Conservation (phyloP, 768 basidiomycete species). For the Boletus rufocinnamomeus region DNA sequence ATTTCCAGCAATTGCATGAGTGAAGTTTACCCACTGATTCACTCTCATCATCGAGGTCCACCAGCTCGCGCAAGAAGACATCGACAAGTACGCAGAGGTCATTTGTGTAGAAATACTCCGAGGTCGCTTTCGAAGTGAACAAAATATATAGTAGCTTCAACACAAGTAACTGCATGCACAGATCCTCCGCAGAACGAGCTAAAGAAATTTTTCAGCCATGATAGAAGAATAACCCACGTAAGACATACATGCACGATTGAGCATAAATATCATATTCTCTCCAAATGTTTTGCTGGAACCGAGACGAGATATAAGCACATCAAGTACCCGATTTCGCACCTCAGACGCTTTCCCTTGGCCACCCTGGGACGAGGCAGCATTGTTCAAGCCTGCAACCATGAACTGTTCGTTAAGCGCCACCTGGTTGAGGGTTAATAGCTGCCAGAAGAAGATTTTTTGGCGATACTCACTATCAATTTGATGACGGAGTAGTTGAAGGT, state of each 20-base stretch:
- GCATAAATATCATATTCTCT: constrained; percentile 98
- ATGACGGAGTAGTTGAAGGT: constrained; percentile 95
- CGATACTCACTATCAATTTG: constrained; percentile 76
- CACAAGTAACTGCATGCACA: constrained; percentile 92
- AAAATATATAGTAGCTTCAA: constrained; percentile 93
- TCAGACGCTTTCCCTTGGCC: constrained; percentile 38
- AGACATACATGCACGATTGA: constrained; percentile 86
- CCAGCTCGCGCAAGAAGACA: constrained; percentile 93
- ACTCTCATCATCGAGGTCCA: constrained; percentile 89
- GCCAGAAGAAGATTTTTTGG: not conserved
- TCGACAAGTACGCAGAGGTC: constrained; percentile 95
- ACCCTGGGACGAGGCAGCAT: constrained; percentile 24
- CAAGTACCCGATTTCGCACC: constrained; percentile 74
- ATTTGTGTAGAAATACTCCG: constrained; percentile 98
- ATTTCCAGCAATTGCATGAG: not conserved
- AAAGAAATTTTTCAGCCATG: constrained; percentile 6
- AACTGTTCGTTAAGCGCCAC: constrained; percentile 97
- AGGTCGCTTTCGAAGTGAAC: constrained; percentile 90
- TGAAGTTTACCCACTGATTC: constrained; percentile 69
- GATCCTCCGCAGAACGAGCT: constrained; percentile 87
- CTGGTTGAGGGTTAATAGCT: constrained; percentile 41
- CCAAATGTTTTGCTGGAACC: constrained; percentile 94
- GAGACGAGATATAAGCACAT: constrained; percentile 79
- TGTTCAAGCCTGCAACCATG: constrained; percentile 81
- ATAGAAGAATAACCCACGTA: not conserved